phyloP scores from a whole-genome alignment of 1,139 yeast genomes.

The Pichia inconspicua region DNA sequence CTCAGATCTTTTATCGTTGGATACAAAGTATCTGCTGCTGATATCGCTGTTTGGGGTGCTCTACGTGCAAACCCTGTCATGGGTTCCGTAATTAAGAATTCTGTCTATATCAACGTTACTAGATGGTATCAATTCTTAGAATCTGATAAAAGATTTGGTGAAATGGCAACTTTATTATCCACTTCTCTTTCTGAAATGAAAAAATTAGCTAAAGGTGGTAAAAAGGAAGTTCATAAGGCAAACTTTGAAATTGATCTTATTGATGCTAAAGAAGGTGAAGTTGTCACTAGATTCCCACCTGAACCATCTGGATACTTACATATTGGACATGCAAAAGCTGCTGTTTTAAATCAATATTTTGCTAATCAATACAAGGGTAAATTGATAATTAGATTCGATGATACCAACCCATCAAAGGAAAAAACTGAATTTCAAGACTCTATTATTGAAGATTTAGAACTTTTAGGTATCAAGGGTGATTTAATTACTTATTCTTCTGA shows the following conservation, averaged over 20 bases:
- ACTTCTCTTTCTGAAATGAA: conserved; percentile 67
- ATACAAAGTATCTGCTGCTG: conserved; percentile 61
- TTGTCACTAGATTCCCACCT: conserved; percentile 96
- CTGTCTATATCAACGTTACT: conserved; percentile 73
- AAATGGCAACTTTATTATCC: conserved; percentile 57
- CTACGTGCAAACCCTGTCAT: conserved; percentile 88
- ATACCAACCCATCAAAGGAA: conserved; percentile 94
- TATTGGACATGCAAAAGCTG: conserved; percentile 98
- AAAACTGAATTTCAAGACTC: conserved; percentile 88
- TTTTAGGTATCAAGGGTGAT: conserved; percentile 90
- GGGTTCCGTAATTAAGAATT: conserved; percentile 82
- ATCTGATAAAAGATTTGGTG: conserved; percentile 57
- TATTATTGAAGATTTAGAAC: conserved; percentile 78
- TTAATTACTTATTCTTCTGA: conserved; percentile 81
- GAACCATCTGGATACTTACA: conserved; percentile 87
- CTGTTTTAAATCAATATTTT: conserved; percentile 88
- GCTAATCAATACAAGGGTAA: conserved; percentile 93
- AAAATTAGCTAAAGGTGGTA: conserved; percentile 62
- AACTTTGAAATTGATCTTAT: conserved; percentile 87
- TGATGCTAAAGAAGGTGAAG: conserved; percentile 86
- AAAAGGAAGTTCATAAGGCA: conserved; percentile 78
- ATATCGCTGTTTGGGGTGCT: conserved; percentile 88
- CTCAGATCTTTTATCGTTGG: conserved; percentile 77
- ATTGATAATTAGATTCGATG: conserved; percentile 90
- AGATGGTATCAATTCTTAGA: conserved; percentile 89